phyloP scores from a whole-genome alignment of 257 asterid genomes.

The Ballota nigra region DNA sequence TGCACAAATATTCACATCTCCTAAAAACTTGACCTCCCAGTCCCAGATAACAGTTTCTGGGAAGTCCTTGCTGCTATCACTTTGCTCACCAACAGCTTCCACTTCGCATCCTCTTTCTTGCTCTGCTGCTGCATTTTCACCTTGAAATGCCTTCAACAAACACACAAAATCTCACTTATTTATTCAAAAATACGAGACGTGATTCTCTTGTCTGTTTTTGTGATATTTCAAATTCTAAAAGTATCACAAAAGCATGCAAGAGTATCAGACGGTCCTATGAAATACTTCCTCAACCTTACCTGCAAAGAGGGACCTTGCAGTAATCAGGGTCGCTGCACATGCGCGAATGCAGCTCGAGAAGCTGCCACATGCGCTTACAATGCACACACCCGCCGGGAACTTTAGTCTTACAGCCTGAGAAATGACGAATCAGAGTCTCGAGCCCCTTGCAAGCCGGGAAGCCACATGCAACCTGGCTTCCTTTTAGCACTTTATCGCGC shows the following conservation, averaged over 20 bases:
- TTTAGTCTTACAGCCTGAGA: slow-evolving; percentile 59
- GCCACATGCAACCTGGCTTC: slow-evolving; percentile 47
- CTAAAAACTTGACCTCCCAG: slow-evolving; percentile 34
- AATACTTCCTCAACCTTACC: slow-evolving; percentile 31
- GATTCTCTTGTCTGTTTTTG: too few relatives aligned
- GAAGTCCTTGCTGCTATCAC: slow-evolving; percentile 58
- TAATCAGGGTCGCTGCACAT: slow-evolving; percentile 72
- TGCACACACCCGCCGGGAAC: slow-evolving; percentile 90
- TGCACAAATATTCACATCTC: not conserved
- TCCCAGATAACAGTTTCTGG: slow-evolving; percentile 39
- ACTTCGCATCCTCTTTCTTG: slow-evolving; percentile 63
- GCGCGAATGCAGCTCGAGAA: slow-evolving; percentile 79
- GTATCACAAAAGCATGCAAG: not conserved
- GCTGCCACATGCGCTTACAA: slow-evolving; percentile 97
- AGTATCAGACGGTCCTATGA: not conserved
- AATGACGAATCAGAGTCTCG: slow-evolving; percentile 77
- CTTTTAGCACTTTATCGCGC: slow-evolving; percentile 63
- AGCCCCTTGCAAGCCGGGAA: slow-evolving; percentile 87
- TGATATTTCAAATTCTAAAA: not conserved
- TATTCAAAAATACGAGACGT: too few relatives aligned
- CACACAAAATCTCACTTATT: not conserved
- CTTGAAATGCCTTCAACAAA: slow-evolving; percentile 56
- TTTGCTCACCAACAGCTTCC: slow-evolving; percentile 69
- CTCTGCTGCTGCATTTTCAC: slow-evolving; percentile 66
- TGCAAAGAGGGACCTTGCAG: slow-evolving; percentile 94